Base-by-base conservation (phyloP, 345 rosid species). In the Toxicodendron radicans region DNA sequence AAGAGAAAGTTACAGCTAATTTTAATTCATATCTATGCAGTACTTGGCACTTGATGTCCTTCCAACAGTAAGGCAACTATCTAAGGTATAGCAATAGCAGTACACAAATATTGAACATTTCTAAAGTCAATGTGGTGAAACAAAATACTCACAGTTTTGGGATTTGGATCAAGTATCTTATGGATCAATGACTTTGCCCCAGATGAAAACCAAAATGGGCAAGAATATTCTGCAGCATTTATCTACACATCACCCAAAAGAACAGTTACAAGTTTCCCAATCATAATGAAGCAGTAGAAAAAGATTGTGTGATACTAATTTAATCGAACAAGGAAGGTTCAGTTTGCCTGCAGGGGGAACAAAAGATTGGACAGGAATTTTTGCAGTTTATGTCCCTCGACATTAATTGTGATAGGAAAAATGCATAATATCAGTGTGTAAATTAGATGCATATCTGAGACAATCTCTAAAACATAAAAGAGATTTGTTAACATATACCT, bases 161-260 rank as follows among this genome's bases (percentile, higher is more conserved):
- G 91, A 79, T 90, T 88, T 72, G 90, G 90, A 77, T 87, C 89
- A 73, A 95, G 94, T 69, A 92, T 88, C 76, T 74, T 91, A 72
- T 84, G 90, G 74, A 95, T 83, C 76, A 95, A 82, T 30, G 89
- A 84, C 82, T 81, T 90, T 32, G 83, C 87, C 41, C 81, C 92
- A 18, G 87, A 68, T 76, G 97, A 91, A 84, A 95, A 92, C 99
- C 99, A 92, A 61, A 70, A 60, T 20, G 99, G 99, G 78, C 84
- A 89, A 74, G 89, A 72, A 82, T 88, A 95, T 38, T 91, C 88
- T 20, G 93, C 95, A 59, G 90, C 97, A 79, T 75, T 85, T 82
- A 91, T 87, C 99, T 92, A 83, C 63, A 73, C 8, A 65, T 57
- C 56, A 72, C 69, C 64, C 64, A 58, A 54, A 70, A 62, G 70